phyloP scores from a whole-genome alignment of 768 basidiomycete genomes.

The Suillus subluteus region DNA sequence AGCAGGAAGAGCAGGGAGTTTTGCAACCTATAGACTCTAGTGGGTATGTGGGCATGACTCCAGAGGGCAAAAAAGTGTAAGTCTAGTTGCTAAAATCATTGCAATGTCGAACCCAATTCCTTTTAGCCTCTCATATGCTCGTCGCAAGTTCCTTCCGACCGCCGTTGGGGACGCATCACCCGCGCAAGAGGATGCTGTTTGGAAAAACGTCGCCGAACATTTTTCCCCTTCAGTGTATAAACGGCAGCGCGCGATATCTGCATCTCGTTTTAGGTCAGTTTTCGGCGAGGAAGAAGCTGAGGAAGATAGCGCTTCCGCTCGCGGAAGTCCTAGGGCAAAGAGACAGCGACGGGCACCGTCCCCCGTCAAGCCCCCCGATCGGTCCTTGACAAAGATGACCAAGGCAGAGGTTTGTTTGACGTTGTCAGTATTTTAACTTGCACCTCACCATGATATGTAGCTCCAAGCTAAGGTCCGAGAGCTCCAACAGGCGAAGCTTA shows the following conservation, averaged over 20 bases:
- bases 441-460: background rate
- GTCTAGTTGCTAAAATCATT: conserved; percentile 20
- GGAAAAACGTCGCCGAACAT: conserved; percentile 41
- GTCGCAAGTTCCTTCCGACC: conserved; percentile 35
- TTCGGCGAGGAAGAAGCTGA: conserved; percentile 10
- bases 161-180: conserved; percentile 28
- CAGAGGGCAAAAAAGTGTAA: conserved; percentile 49
- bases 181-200: conserved; percentile 41
- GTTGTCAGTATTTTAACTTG: background rate
- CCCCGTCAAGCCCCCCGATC: conserved; percentile 21
- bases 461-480: conserved; percentile 6
- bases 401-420: conserved; percentile 43
- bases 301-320: conserved; percentile 16
- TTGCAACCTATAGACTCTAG: conserved; percentile 38
- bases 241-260: conserved; percentile 9
- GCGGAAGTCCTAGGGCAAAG: conserved; percentile 13
- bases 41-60: conserved; percentile 45
- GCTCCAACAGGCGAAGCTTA: background rate
- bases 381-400: conserved; percentile 38
- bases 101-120: background rate
- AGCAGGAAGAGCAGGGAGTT: conserved; percentile 49
- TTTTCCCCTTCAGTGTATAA: conserved; percentile 25
- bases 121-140: conserved; percentile 37
- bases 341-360: conserved; percentile 14
- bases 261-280: conserved; percentile 11